Evolutionary conservation across 2,329 filamentous ascomycete genomes (phyloP), one percentile per base, ranked within the genome.

Genomic region (Hawksworthiomyces lignivorus): DNA sequence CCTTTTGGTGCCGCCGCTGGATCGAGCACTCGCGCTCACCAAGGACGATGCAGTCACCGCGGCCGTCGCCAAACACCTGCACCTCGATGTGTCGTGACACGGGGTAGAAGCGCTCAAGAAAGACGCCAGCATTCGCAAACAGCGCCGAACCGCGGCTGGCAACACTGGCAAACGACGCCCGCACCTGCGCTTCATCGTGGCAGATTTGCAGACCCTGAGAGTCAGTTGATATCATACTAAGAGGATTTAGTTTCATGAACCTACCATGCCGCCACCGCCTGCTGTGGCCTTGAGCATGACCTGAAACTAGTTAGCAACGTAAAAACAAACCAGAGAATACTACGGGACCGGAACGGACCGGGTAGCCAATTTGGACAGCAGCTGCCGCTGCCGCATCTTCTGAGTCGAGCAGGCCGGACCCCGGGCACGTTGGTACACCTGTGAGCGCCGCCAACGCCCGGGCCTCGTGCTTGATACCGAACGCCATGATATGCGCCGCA

Each of bases 201-300:
- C 86, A 87, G 41, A 85, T 86, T 28, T 85, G 72, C 70, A 94
- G 78, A 2, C 87, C 87, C n/a, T n/a, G n/a, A n/a, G n/a, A n/a
- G n/a, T n/a, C n/a, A n/a, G n/a, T n/a, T n/a, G n/a, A n/a, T n/a
- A n/a, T n/a, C n/a, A n/a, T n/a, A n/a, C n/a, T n/a, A n/a, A n/a
- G n/a, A n/a, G n/a, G n/a, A n/a, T n/a, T n/a, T n/a, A n/a, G n/a
- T n/a, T n/a, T n/a, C n/a, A n/a, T n/a, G n/a, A n/a, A n/a, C n/a
- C n/a, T n/a, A n/a, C n/a, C 69, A 90, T 94, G 15, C 87, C 87
- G 32, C 87, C 87, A 24, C 87, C 86, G 6, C 84, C 84, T 46
- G 77, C 78, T 8, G 86, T 83, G 47, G 83, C 86, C 68, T 94
- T 94, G 38, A 87, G 68, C 55, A 88, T 72, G n/a, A n/a, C n/a